These are phyloP conservation scores for Corchorus capsularis DNA, from an alignment of 345 rosid species.

Conservation along the genomic window DNA sequence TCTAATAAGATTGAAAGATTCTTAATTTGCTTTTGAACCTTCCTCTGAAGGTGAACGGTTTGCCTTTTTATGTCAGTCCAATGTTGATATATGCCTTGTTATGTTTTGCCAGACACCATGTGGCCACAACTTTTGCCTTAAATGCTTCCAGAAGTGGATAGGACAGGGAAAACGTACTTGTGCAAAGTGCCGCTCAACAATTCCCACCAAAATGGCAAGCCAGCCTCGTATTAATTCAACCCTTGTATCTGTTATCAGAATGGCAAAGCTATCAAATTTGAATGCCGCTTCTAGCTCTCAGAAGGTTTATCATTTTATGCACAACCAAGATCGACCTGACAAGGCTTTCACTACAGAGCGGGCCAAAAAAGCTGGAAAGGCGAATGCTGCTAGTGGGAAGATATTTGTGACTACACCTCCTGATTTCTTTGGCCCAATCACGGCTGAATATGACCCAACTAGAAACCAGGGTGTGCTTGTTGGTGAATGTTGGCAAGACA, in stretches of 20 bases:
- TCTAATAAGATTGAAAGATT: not conserved
- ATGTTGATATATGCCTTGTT: constrained; percentile 14
- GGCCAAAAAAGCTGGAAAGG: constrained; percentile 54
- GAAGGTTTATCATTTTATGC: constrained; percentile 42
- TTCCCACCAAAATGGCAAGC: constrained; percentile 53
- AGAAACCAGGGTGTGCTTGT: constrained; percentile 67
- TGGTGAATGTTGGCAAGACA: constrained; percentile 67
- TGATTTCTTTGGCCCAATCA: constrained; percentile 74
- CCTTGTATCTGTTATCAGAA: constrained; percentile 53
- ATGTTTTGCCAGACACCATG: constrained; percentile 60
- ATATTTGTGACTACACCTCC: constrained; percentile 58
- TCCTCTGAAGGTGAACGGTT: not conserved
- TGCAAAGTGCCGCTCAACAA: constrained; percentile 51
- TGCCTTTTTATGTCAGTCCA: not conserved
- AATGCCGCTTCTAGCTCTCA: constrained; percentile 24
- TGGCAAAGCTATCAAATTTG: constrained; percentile 50
- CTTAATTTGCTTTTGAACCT: constrained; percentile 10
- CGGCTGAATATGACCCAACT: constrained; percentile 60
- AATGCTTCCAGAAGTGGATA: constrained; percentile 67
- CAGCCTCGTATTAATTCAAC: constrained; percentile 60
- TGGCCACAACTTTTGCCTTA: constrained; percentile 70
- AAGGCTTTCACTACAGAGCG: constrained; percentile 61
- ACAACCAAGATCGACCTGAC: constrained; percentile 58
- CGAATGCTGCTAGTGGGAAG: constrained; percentile 76
- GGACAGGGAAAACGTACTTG: constrained; percentile 52